Evolutionary conservation across 805 yeast genomes (phyloP), one percentile per base, ranked within the genome.

Genomic region (Hanseniaspora jakobsenii): DNA sequence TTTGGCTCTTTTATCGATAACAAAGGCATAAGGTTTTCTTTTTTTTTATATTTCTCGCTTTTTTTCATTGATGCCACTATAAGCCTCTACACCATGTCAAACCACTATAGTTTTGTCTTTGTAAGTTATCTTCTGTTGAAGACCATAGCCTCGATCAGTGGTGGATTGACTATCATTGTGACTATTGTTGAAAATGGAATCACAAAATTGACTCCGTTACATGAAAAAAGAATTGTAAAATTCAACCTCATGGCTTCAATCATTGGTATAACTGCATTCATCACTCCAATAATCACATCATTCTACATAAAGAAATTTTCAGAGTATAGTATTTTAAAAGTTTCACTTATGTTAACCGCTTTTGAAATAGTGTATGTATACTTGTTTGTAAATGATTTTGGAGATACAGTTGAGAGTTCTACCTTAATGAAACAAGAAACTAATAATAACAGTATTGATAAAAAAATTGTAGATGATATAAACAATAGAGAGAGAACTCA

Each of bases 261-360:
- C 3, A 21, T 41, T 18, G 45, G 38, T 13, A n/a, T 29, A 6
- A 6, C 14, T 10, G 27, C 29, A 1, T 41, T 32, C 34, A 13
- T 34, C 7, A 30, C 34, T 34, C 45, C 45, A 2, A 24, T 41
- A 21, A 12, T 41, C 2, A 34, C 45, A 7, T 23, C 45, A 6
- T 34, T 34, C 14, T 26, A 34, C 21, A 41, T 41, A 9, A 41
- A 41, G 16, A 41, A 16, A 21, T 41, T 27, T 34, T 34, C 38
- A 6, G 34, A 34, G 19, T 41, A 16, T 22, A 18, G 14, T 17
- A 30, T 36, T 12, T 28, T 41, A n/a, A 36, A 41, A 28, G 27
- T 41, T 9, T 16, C 34, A 14, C 12, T 36, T 18, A 12, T 6
- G 7, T n/a, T 34, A 2, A 34, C 45, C 2, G 6, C 28, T 22